phyloP scores from a whole-genome alignment of 192 early-diverging fungal genomes.

The Linnemannia hyalina region DNA sequence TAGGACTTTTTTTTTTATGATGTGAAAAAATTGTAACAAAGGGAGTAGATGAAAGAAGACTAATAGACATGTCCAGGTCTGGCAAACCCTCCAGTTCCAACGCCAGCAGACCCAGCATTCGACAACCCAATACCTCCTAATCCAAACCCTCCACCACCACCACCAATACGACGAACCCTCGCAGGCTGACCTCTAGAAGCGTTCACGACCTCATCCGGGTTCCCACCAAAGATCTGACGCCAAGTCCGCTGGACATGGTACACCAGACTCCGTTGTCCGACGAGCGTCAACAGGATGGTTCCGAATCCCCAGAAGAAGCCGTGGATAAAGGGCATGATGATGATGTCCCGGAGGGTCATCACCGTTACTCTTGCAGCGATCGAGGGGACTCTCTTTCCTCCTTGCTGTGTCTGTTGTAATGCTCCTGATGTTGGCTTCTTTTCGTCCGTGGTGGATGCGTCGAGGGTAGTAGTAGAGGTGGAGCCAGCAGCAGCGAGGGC shows the following conservation, averaged over 20 bases:
- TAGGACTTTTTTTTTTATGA: neutral
- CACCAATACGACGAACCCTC: constrained; percentile 13
- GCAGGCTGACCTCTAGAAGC: constrained; percentile 34
- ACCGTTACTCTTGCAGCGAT: constrained; percentile 31
- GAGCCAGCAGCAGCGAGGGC: constrained; percentile 10
- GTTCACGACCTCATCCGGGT: neutral
- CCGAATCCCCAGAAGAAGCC: constrained; percentile 57
- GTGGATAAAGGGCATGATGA: constrained; percentile 53
- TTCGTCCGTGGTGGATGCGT: neutral
- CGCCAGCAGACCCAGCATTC: constrained; percentile 13
- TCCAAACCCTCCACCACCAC: neutral
- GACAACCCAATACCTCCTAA: constrained; percentile 22
- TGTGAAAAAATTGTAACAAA: neutral
- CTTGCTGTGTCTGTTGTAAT: constrained; percentile 7
- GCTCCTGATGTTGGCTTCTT: neutral
- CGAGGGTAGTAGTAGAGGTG: neutral
- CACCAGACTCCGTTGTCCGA: constrained; percentile 25
- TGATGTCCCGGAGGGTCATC: constrained; percentile 50
- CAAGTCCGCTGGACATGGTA: constrained; percentile 26
- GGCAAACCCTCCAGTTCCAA: constrained; percentile 7
- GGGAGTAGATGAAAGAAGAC: neutral
- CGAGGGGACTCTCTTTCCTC: constrained; percentile 17
- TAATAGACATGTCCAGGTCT: constrained; percentile 21
- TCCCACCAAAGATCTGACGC: constrained; percentile 27
- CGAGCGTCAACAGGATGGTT: constrained; percentile 36